Evolutionary conservation across 768 basidiomycete species (phyloP), one percentile per base, ranked within the genome.

Genomic region (Lentinula guzmanii): DNA sequence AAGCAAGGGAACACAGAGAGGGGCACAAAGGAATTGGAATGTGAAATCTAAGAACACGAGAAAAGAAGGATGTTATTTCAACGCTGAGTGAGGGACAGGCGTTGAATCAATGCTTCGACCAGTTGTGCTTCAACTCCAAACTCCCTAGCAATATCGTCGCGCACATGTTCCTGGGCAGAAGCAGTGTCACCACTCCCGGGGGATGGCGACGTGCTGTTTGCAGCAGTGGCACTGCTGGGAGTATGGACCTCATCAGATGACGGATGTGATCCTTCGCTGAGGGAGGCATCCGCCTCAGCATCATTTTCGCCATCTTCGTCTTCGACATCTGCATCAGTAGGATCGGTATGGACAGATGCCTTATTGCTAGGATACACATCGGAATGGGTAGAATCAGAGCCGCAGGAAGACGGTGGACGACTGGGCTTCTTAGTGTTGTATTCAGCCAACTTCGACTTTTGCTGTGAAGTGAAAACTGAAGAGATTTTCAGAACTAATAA

Each of bases 401-500:
- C 35, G 5, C 58, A 34, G 21, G 56, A 51, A 18, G 59, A 60
- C 15, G 28, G 18, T 21, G 58, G 43, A 28, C 58, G 58, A 46
- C 41, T 7, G 3, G 24, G 42, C 21, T 56, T 37, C 41, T 41
- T 68, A 63, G 50, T 79, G 21, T 76, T 71, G 9, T 84, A 72
- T n/a, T 79, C 78, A 4, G 68, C 70, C 45, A 87, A 73, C 54
- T 75, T 77, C 51, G 73, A 73, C 61, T 78, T 69, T 67, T 91
- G 88, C 61, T 87, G 84, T 41, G 77, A 68, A 4, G 87, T 87
- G 69, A 90, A 88, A 7, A 83, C 89, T 89, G 64, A 9, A 53
- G 54, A 55, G 48, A n/a, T 50, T 34, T 34, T 21, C 41, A 28
- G 60, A 52, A 35, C 64, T 41, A 61, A 57, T 58, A 37, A 35